Evolutionary conservation across 2,329 filamentous ascomycete genomes (phyloP).

Genomic region (Uncinocarpus reesii): DNA sequence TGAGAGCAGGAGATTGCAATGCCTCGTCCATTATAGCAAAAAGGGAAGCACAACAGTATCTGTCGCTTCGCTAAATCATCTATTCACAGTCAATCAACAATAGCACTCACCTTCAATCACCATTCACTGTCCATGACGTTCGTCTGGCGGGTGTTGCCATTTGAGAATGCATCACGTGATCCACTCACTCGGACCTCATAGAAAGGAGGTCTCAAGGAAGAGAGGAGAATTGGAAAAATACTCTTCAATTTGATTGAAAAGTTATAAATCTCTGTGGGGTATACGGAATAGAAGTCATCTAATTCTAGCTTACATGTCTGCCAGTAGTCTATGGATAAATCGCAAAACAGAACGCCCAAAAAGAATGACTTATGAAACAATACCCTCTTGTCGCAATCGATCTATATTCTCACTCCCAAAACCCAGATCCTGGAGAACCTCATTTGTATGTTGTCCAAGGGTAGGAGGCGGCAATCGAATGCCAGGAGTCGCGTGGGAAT

Average conservation of each 20-base stretch:
- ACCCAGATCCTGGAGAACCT: slow-evolving; percentile 56
- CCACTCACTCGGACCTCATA: not conserved
- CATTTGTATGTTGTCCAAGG: slow-evolving; percentile 76
- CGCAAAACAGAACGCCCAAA: not conserved
- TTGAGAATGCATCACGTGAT: slow-evolving; percentile 1
- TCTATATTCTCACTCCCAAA: slow-evolving; percentile 51
- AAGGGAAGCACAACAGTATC: not conserved
- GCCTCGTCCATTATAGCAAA: not conserved
- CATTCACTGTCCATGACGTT: not conserved
- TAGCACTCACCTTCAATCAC: slow-evolving; percentile 2
- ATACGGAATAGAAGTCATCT: too few species aligned
- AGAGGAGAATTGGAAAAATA: not conserved
- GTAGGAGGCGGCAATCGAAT: slow-evolving; percentile 71
- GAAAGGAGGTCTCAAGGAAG: not conserved
- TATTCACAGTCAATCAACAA: not conserved
- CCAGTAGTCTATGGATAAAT: too few species aligned
- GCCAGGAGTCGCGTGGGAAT: slow-evolving; percentile 67
- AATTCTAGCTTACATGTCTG: not conserved
- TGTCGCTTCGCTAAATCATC: not conserved
- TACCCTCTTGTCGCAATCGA: slow-evolving; percentile 54
- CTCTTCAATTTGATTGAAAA: too few species aligned
- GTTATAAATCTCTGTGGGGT: too few species aligned
- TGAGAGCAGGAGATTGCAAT: not conserved
- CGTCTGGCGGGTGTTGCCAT: not conserved
- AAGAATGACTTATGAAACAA: slow-evolving; percentile 52